Percentiles rank a stretch among this genome's conserved stretches.
Evolutionary conservation across 140 eudicot species (phyloP).

Genomic region (Stevia rebaudiana): DNA sequence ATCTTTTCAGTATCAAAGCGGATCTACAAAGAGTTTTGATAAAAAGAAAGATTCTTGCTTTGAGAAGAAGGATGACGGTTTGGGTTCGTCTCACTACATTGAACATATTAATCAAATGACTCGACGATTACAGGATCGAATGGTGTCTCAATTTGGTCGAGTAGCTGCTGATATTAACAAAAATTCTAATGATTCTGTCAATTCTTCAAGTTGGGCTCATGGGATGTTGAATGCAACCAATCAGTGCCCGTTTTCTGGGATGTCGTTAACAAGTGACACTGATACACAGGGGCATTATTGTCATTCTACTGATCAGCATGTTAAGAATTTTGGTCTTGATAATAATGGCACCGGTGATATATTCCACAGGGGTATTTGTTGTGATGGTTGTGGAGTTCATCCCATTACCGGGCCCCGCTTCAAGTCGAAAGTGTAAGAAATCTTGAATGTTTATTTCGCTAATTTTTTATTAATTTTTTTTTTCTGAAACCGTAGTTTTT

Average conservation of each 20-base stretch:
- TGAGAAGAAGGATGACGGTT: constrained; percentile 9
- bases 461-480: neutral
- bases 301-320: constrained; percentile 21
- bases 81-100: neutral
- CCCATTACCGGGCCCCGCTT: constrained; percentile 83
- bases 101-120: neutral
- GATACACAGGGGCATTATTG: constrained; percentile 16
- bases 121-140: neutral
- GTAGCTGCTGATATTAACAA: constrained; percentile 10
- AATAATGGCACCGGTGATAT: constrained; percentile 29
- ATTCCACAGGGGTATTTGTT: constrained; percentile 70
- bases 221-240: constrained; percentile 9
- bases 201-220: constrained; percentile 23
- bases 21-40: neutral
- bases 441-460: neutral
- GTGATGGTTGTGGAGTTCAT: constrained; percentile 80
- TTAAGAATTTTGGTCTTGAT: constrained; percentile 25
- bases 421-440: constrained; percentile 80
- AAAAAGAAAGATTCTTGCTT: constrained; percentile 6
- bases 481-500: neutral
- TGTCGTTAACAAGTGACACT: constrained; percentile 20
- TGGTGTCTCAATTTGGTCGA: neutral
- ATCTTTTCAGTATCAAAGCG: neutral
- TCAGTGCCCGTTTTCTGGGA: constrained; percentile 53
- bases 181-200: constrained; percentile 7